These are phyloP conservation scores for Lyophyllum shimeji DNA, from an alignment of 768 basidiomycete genomes.

Conservation along the genomic window DNA sequence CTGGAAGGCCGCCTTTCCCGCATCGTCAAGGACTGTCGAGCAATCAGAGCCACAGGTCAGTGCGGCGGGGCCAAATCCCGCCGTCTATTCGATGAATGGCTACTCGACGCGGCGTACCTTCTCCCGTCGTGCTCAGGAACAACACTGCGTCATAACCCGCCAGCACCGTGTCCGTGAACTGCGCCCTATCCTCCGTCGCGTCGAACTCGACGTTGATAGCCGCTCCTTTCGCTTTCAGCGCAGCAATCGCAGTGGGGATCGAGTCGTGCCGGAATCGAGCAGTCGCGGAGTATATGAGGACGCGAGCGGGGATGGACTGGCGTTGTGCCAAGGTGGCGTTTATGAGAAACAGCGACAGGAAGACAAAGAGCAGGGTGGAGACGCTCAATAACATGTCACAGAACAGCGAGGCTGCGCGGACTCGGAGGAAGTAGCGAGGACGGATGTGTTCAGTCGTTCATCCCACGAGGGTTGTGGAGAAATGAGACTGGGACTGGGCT, in stretches of 20 bases:
- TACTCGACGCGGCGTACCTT: slow-evolving; percentile 41
- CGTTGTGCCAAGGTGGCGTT: background rate
- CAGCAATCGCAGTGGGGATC: slow-evolving; percentile 67
- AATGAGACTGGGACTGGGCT: no score
- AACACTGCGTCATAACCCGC: slow-evolving; percentile 61
- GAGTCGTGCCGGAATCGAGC: slow-evolving; percentile 69
- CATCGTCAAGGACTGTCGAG: slow-evolving; percentile 53
- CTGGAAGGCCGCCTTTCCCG: slow-evolving; percentile 61
- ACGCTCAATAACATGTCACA: background rate
- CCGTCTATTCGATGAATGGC: background rate
- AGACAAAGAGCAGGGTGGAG: slow-evolving; percentile 2
- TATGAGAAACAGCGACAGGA: background rate
- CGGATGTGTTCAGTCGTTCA: no score
- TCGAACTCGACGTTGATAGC: slow-evolving; percentile 55
- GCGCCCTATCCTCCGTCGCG: slow-evolving; percentile 58
- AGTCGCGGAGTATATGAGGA: slow-evolving; percentile 66
- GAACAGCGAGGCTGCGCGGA: background rate
- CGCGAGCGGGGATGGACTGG: slow-evolving; percentile 27
- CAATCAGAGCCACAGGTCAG: background rate
- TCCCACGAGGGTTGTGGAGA: no score
- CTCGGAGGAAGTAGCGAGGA: no score
- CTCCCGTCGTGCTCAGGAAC: slow-evolving; percentile 69
- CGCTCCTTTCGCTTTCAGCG: slow-evolving; percentile 45
- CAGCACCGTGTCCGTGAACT: slow-evolving; percentile 58
- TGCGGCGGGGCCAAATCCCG: background rate